Percentiles rank a stretch among this genome's conserved stretches.
Conservation (phyloP, 768 basidiomycete species). For the Boletus barrowsii region DNA sequence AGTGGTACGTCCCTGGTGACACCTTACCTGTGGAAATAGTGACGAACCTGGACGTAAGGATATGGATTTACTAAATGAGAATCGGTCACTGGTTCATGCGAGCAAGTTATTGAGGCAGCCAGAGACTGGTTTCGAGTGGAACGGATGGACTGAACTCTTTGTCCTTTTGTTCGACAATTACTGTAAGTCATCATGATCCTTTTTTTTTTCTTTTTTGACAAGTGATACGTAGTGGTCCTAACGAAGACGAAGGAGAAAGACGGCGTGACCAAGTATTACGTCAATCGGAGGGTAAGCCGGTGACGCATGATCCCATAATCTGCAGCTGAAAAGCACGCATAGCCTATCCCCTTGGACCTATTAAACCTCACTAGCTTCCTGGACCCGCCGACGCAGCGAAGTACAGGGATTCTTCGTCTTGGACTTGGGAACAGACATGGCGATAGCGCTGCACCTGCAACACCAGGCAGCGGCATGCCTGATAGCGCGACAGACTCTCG, state of each 20-base stretch:
- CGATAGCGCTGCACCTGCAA: conserved; percentile 23
- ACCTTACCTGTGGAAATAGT: neutral
- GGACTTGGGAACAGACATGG: conserved; percentile 41
- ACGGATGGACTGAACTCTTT: conserved; percentile 86
- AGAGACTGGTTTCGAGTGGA: conserved; percentile 85
- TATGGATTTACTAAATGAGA: conserved; percentile 84
- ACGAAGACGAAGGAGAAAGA: conserved; percentile 83
- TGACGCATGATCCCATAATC: neutral
- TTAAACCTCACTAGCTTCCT: conserved; percentile 81
- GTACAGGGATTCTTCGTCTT: conserved; percentile 67
- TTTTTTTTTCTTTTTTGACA: conserved; percentile 9
- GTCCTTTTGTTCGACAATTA: conserved; percentile 96
- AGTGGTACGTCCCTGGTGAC: conserved; percentile 40
- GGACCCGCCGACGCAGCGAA: conserved; percentile 74
- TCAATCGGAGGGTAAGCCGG: conserved; percentile 69
- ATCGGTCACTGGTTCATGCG: conserved; percentile 78
- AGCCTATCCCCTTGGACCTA: conserved; percentile 94
- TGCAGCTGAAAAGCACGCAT: conserved; percentile 1
- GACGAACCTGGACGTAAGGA: conserved; percentile 43
- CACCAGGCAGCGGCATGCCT: conserved; percentile 31
- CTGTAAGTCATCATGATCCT: conserved; percentile 44
- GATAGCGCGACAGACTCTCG: conserved; percentile 60
- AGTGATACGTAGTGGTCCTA: conserved; percentile 65
- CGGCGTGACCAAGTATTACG: conserved; percentile 69
- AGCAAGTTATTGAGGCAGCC: conserved; percentile 84